phyloP scores from a whole-genome alignment of 441 rosid species.

The Biscutella auriculata region DNA sequence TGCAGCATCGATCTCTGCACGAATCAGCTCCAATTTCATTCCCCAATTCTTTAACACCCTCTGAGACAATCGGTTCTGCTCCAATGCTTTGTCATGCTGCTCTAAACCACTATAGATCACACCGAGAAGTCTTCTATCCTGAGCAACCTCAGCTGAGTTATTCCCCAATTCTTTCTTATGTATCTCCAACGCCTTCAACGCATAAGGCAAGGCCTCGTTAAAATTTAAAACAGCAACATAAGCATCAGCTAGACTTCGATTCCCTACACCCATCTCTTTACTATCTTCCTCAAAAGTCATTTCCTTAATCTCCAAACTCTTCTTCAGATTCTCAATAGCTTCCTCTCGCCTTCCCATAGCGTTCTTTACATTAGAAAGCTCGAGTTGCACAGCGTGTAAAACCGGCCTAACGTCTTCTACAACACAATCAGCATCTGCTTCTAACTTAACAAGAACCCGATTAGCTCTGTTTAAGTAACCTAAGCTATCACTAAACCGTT shows the following conservation, averaged over 20 bases:
- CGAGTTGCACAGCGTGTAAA: constrained; percentile 68
- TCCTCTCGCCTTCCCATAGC: constrained; percentile 93
- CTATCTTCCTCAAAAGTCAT: constrained; percentile 57
- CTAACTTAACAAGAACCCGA: constrained; percentile 48
- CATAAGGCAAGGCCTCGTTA: constrained; percentile 66
- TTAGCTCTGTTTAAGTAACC: constrained; percentile 79
- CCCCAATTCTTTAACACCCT: constrained; percentile 83
- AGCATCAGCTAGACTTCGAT: constrained; percentile 71
- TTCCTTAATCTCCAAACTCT: constrained; percentile 70
- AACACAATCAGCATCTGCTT: constrained; percentile 32
- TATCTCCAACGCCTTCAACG: constrained; percentile 63
- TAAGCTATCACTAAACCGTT: constrained; percentile 66
- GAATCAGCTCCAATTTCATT: constrained; percentile 55
- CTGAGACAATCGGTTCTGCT: constrained; percentile 69
- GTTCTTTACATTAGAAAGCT: constrained; percentile 71
- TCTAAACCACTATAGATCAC: constrained; percentile 79
- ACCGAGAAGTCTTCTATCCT: constrained; percentile 73
- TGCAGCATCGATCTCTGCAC: constrained; percentile 74
- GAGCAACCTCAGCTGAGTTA: constrained; percentile 81
- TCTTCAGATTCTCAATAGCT: constrained; percentile 62
- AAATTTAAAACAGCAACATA: constrained; percentile 77
- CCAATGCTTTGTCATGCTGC: constrained; percentile 74
- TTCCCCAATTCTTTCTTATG: constrained; percentile 60
- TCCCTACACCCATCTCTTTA: constrained; percentile 60
- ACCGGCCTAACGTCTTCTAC: constrained; percentile 57